Base-by-base conservation (phyloP, 2,329 filamentous ascomycete genomes). In the Didymella exigua region DNA sequence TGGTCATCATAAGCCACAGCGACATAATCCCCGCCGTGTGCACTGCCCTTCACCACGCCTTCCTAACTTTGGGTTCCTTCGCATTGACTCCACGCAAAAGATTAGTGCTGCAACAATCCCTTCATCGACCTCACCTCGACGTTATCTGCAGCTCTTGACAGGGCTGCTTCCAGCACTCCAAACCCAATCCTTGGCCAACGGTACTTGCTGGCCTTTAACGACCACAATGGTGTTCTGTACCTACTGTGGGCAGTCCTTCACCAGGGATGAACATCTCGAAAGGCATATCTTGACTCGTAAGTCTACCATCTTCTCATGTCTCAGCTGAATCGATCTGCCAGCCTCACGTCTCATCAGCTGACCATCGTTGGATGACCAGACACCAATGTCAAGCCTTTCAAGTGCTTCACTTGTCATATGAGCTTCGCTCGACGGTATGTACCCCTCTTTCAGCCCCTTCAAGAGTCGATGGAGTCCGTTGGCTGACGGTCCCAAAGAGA, bases 301-400 rank as follows among this genome's bases (percentile, higher is more conserved):
- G 78, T 74, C 14, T 24, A 14, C 29, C 19, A 24, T 31, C 29
- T 13, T 14, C 7, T 29, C 19, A 37, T 40, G 48, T 44, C 18
- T 27, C 23, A 49, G 27, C 49, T 37, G 14, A 30, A 31, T 4
- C 9, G 16, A 13, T 13, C 21, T 36, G 19, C 23, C n/a, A 21
- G 24, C 18, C 26, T 16, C 16, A 14, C n/a, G 36, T 34, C 57
- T 61, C 16, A 36, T 31, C 66, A 23, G 42, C 19, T 53, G 47
- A 46, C 53, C 36, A 55, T 42, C 23, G 6, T 16, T 24, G 21
- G 49, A 42, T 26, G 41, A 53, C 9, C 61, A 81, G 79, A 82
- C 60, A 82, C 79, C 49, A 81, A 82, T 65, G 78, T 82, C n/a
- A 82, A 82, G 69, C 80, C 80, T 2, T 82, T 81, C 75, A 82